Base-by-base conservation (phyloP, 208 protist genomes). In the Leptomonas pyrrhocoris region DNA sequence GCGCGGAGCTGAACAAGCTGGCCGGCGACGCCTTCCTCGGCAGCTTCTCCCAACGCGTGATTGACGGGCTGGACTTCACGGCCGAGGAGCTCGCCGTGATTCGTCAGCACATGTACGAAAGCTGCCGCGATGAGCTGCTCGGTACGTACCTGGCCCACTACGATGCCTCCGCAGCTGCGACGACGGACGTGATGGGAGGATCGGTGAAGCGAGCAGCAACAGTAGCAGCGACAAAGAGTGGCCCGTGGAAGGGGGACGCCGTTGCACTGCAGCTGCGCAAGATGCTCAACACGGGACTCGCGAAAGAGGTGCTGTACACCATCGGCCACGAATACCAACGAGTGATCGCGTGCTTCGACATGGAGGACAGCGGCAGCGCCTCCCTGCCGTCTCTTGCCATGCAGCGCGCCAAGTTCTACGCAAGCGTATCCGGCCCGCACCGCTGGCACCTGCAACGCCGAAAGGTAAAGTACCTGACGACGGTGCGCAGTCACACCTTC, bases 1-100 rank as follows among this genome's bases (percentile, higher is more conserved):
- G 91, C n/a, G 84, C 92, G 55, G 60, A 66, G 36, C 60, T 96
- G 7, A 61, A 73, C 27, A 46, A 36, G 34, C 58, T 96, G 13
- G 54, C 64, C 0, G 89, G 92, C 0, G 88, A 95, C 77, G 83
- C 89, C 51, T 86, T 86, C 60, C 74, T 79, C 23, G 83, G 87
- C 46, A 88, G 79, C 61, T 94, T 96, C 73, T 86, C 88, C 0
- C 86, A 90, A 54, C 86, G 91, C 21, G 84, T 94, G 8, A 81
- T 94, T 48, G 91, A 96, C 62, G 88, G 88, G 7, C 67, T 93
- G 13, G 91, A 96, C 74, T 84, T 80, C 61, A 93, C 80, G 15
- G 71, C 77, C 30, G 91, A 96, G 40, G 88, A 96, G 65, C 59
- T 96, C 19, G 86, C 78, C 21, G 81, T 93, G 18, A 59, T 81